phyloP scores from a whole-genome alignment of 2,329 filamentous ascomycete species.

The Beauveria sp. region DNA sequence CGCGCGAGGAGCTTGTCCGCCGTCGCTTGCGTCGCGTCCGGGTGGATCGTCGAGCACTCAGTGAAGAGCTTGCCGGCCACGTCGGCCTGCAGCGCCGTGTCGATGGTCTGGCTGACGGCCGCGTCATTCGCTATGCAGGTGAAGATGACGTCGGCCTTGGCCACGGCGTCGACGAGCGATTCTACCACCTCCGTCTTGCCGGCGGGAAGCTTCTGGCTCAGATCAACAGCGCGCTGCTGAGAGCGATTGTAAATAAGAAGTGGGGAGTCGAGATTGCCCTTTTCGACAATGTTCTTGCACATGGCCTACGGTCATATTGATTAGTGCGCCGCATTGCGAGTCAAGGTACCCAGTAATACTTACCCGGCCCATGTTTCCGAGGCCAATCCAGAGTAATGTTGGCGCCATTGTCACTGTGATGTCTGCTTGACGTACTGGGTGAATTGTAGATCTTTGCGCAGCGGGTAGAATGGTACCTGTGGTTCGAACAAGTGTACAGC shows the following conservation, averaged over 20 bases:
- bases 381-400: slow-evolving; percentile 68
- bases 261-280: slow-evolving; percentile 62
- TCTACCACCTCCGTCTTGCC: slow-evolving; percentile 58
- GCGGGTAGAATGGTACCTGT: neutral
- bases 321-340: slow-evolving; percentile 2
- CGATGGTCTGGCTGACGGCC: slow-evolving; percentile 57
- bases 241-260: slow-evolving; percentile 79
- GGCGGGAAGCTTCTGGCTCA: slow-evolving; percentile 51
- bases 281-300: slow-evolving; percentile 74
- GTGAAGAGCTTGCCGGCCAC: slow-evolving; percentile 70
- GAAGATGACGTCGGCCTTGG: slow-evolving; percentile 70
- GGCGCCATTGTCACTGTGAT: slow-evolving; percentile 37
- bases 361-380: slow-evolving; percentile 83
- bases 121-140: slow-evolving; percentile 72
- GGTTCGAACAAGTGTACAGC: neutral
- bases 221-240: slow-evolving; percentile 52
- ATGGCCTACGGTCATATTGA: slow-evolving; percentile 53
- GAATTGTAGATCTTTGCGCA: neutral
- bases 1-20: slow-evolving; percentile 48
- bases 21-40: slow-evolving; percentile 65
- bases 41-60: slow-evolving; percentile 83
- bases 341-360: slow-evolving; percentile 21
- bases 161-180: slow-evolving; percentile 58
- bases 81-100: slow-evolving; percentile 43
- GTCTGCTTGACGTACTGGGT: neutral